Evolutionary conservation across 148 eudicot species (phyloP).

Genomic region (Diospyros lotus): DNA sequence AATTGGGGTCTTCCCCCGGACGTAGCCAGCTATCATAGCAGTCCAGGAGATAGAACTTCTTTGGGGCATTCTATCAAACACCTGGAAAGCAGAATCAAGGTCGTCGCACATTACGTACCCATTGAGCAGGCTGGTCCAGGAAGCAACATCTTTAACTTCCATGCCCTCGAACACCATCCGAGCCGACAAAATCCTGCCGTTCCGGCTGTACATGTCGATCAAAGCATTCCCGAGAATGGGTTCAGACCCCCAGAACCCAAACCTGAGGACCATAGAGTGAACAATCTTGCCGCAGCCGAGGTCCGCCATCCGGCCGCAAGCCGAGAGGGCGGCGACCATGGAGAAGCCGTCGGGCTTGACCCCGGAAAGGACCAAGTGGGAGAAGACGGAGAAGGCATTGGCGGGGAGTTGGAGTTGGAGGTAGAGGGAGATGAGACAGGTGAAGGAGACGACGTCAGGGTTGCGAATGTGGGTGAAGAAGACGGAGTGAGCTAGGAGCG

Average conservation of each 20-base stretch:
- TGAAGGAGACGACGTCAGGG: slow-evolving; percentile 31
- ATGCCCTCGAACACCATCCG: slow-evolving; percentile 17
- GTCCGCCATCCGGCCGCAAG: slow-evolving; percentile 21
- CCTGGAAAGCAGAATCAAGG: slow-evolving; percentile 19
- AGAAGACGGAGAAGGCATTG: slow-evolving; percentile 22
- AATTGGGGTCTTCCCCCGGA: slow-evolving; percentile 18
- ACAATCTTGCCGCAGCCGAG: slow-evolving; percentile 19
- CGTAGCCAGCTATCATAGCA: slow-evolving; percentile 28
- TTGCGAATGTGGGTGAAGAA: slow-evolving; percentile 26
- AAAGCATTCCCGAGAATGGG: slow-evolving; percentile 28
- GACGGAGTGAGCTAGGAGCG: slow-evolving; percentile 17
- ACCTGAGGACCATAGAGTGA: slow-evolving; percentile 29
- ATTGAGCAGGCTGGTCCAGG: slow-evolving; percentile 34
- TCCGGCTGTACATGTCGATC: slow-evolving; percentile 31
- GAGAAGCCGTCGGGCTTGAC: slow-evolving; percentile 28
- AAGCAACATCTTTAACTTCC: slow-evolving; percentile 26
- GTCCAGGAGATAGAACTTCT: slow-evolving; percentile 38
- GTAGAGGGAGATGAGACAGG: slow-evolving; percentile 27
- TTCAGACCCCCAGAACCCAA: slow-evolving; percentile 4
- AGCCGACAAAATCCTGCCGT: slow-evolving; percentile 13
- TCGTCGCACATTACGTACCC: slow-evolving; percentile 26
- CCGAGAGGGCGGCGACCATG: slow-evolving; percentile 27
- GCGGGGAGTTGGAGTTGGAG: slow-evolving; percentile 15
- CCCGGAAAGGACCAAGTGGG: slow-evolving; percentile 8
- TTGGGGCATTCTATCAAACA: slow-evolving; percentile 33